Percentiles rank a stretch among this genome's conserved stretches.
These are phyloP conservation scores for Rhododendron ovatum DNA, from an alignment of 148 eudicot genomes.

Conservation along the genomic window DNA sequence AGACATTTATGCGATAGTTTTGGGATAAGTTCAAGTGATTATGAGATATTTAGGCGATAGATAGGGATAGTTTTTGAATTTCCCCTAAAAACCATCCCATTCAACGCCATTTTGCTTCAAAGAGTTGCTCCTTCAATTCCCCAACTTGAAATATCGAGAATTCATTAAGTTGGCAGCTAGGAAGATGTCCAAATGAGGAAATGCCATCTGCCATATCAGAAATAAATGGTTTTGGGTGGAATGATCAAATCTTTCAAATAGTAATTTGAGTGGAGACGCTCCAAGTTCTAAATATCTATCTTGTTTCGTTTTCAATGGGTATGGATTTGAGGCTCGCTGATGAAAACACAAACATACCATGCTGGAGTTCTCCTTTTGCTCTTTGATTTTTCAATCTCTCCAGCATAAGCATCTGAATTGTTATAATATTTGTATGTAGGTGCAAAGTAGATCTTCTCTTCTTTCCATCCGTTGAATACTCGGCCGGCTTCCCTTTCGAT, in stretches of 20 bases:
- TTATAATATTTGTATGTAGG: constrained; percentile 67
- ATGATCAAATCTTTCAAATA: background rate
- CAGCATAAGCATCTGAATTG: constrained; percentile 53
- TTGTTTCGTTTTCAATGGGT: background rate
- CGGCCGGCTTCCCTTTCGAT: constrained; percentile 59
- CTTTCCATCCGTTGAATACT: constrained; percentile 75
- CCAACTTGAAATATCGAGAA: background rate
- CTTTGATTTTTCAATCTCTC: constrained; percentile 49
- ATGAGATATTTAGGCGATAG: background rate
- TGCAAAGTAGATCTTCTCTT: constrained; percentile 57
- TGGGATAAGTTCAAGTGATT: background rate
- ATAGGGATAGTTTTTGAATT: background rate
- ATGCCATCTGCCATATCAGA: background rate
- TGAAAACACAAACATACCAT: constrained; percentile 32
- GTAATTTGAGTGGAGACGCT: background rate
- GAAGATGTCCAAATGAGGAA: background rate
- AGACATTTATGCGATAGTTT: background rate
- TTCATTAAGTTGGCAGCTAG: background rate
- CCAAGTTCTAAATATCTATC: background rate
- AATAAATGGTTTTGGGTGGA: background rate
- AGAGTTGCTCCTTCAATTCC: background rate
- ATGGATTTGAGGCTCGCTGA: background rate
- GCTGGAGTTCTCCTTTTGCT: constrained; percentile 72
- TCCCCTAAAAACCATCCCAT: background rate
- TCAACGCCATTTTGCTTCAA: background rate